These are phyloP conservation scores for Kwoniella shandongensis DNA, from an alignment of 768 basidiomycete genomes.

Conservation along the genomic window DNA sequence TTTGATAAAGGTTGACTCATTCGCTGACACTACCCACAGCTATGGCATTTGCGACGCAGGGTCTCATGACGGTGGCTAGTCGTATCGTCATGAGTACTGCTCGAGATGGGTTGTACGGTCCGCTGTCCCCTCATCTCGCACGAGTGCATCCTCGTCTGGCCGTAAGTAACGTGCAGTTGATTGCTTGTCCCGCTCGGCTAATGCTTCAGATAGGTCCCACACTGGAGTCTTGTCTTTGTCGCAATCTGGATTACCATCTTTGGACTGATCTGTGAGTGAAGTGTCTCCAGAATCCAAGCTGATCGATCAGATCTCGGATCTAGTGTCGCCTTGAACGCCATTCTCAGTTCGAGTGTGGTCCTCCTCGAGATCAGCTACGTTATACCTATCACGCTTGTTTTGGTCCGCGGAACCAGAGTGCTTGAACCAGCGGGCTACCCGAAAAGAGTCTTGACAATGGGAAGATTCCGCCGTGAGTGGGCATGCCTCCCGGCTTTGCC, in stretches of 20 bases:
- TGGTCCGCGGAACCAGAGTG: slow-evolving; percentile 7
- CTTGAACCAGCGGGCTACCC: slow-evolving; percentile 25
- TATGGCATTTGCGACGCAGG: slow-evolving; percentile 19
- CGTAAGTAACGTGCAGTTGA: background rate
- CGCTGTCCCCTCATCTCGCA: slow-evolving; percentile 3
- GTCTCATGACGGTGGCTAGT: slow-evolving; percentile 15
- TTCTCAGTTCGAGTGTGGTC: slow-evolving; percentile 14
- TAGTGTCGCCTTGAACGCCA: slow-evolving; percentile 16
- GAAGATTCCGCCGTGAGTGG: slow-evolving; percentile 22
- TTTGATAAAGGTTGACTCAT: background rate
- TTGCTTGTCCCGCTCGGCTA: background rate
- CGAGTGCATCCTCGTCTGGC: slow-evolving; percentile 10
- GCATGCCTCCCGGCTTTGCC: too few relatives aligned
- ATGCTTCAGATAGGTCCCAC: slow-evolving; percentile 3
- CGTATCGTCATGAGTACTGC: slow-evolving; percentile 14
- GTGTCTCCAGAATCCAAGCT: background rate
- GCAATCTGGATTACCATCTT: slow-evolving; percentile 16
- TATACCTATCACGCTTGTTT: slow-evolving; percentile 11
- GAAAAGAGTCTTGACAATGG: slow-evolving; percentile 43
- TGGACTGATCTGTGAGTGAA: slow-evolving; percentile 12
- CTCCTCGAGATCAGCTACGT: slow-evolving; percentile 18
- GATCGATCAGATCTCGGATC: slow-evolving; percentile 7
- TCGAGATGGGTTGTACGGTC: slow-evolving; percentile 15
- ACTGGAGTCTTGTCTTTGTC: slow-evolving; percentile 12
- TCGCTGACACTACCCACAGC: background rate